Evolutionary conservation across 129 eudicot genomes (phyloP).

Genomic region (Chrysanthemum makinoi): DNA sequence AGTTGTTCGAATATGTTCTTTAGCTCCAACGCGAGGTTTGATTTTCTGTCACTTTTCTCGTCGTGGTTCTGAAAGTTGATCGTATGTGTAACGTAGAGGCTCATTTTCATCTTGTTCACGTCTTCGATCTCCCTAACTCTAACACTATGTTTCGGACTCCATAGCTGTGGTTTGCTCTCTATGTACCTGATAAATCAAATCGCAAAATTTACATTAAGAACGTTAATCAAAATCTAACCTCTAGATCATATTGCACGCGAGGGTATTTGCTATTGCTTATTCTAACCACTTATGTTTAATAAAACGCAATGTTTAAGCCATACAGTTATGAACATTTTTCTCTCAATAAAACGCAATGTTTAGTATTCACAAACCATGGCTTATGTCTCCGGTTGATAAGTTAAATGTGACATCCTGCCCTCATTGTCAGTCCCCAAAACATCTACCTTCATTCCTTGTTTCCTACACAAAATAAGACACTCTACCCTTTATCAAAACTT

Average conservation of each 20-base stretch:
- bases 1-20: slow-evolving; percentile 61
- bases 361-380: slow-evolving; percentile 16
- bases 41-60: slow-evolving; percentile 46
- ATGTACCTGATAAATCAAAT: slow-evolving; percentile 47
- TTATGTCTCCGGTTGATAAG: slow-evolving; percentile 36
- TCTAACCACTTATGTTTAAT: too few species aligned
- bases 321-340: too few species aligned
- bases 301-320: background rate
- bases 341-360: background rate
- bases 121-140: slow-evolving; percentile 56
- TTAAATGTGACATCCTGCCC: slow-evolving; percentile 34
- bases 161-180: slow-evolving; percentile 60
- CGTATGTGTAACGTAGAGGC: slow-evolving; percentile 45
- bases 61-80: slow-evolving; percentile 53
- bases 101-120: slow-evolving; percentile 58
- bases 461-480: slow-evolving; percentile 36
- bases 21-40: slow-evolving; percentile 49
- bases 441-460: slow-evolving; percentile 40
- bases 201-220: background rate
- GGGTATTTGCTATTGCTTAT: too few species aligned
- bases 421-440: slow-evolving; percentile 38
- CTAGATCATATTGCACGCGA: background rate
- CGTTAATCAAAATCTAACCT: slow-evolving; percentile 15
- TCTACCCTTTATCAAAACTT: slow-evolving; percentile 19
- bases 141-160: slow-evolving; percentile 58